Evolutionary conservation across 352 stramenopile species (phyloP).

Genomic region (Globisporangium spiculum): DNA sequence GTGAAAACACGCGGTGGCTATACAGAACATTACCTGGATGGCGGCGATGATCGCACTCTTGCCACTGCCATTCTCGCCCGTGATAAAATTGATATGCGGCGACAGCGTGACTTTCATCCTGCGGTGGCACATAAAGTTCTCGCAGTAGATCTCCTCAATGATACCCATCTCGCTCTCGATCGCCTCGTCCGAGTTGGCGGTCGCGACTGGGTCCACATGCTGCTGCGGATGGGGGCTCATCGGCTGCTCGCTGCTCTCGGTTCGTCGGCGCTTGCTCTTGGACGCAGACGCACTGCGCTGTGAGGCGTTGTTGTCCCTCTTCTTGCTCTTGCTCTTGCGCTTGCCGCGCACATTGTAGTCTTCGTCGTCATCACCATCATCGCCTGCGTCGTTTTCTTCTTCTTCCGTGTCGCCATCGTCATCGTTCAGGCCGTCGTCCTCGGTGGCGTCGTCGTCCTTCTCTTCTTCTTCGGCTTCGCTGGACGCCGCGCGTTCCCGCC

Average conservation of each 20-base stretch:
- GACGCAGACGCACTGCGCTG: not conserved
- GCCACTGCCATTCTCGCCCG: conserved; percentile 92
- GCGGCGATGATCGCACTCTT: conserved; percentile 97
- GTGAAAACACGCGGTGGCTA: not conserved
- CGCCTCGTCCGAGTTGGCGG: conserved; percentile 24
- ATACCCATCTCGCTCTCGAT: conserved; percentile 88
- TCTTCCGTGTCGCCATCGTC: conserved; percentile 11
- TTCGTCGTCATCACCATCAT: conserved; percentile 11
- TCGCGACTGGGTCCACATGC: not conserved
- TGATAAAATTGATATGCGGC: conserved; percentile 87
- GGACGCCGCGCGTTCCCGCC: conserved; percentile 3
- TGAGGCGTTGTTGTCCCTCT: not conserved
- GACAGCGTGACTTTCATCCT: conserved; percentile 88
- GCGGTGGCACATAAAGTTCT: conserved; percentile 99
- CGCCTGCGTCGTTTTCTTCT: conserved; percentile 14
- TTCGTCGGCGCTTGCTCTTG: conserved; percentile 7
- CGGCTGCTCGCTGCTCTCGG: conserved; percentile 6
- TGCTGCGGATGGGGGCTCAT: not conserved
- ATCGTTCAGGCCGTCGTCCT: conserved; percentile 14
- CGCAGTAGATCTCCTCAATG: conserved; percentile 94
- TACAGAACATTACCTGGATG: conserved; percentile 83
- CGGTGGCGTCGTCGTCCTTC: conserved; percentile 28
- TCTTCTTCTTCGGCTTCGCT: conserved; percentile 15
- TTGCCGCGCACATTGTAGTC: conserved; percentile 2
- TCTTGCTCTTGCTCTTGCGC: not conserved